Conservation (phyloP, 805 yeast genomes). For the Huiozyma sinensis region DNA sequence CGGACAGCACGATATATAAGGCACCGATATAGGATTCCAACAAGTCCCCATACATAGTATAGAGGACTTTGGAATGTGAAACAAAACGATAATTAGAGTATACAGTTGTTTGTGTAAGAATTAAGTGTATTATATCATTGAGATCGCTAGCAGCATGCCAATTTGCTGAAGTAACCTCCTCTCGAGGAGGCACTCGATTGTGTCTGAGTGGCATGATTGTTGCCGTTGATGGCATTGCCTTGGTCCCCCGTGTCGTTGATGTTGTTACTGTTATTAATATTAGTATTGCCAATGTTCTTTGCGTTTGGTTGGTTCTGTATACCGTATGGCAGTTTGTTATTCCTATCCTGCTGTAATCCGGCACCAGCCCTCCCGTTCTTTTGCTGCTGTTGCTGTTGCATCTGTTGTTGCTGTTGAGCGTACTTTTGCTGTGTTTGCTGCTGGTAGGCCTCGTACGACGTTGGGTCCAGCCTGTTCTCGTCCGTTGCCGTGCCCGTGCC, state of each 20-base stretch:
- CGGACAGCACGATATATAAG: not conserved
- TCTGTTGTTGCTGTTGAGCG: conserved; percentile 20
- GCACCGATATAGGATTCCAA: not conserved
- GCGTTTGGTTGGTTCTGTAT: too few relatives aligned
- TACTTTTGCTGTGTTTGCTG: conserved; percentile 29
- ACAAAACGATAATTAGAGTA: too few relatives aligned
- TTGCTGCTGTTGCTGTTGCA: conserved; percentile 6
- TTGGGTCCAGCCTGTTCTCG: conserved; percentile 31
- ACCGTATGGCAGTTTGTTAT: conserved; percentile 10
- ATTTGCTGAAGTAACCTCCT: conserved; percentile 24
- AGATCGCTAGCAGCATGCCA: conserved; percentile 25
- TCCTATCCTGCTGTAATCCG: conserved; percentile 13
- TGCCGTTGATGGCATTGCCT: too few relatives aligned
- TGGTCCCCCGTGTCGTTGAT: conserved; percentile 1
- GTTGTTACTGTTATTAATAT: conserved; percentile 4
- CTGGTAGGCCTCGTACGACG: conserved; percentile 31
- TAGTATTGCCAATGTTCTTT: conserved; percentile 5
- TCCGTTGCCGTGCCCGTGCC: conserved; percentile 8
- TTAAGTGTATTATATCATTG: not conserved
- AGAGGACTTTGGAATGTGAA: too few relatives aligned
- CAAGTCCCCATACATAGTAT: too few relatives aligned
- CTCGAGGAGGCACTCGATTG: too few relatives aligned
- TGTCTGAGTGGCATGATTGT: too few relatives aligned
- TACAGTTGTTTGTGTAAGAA: not conserved
- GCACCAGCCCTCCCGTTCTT: conserved; percentile 1